phyloP scores from a whole-genome alignment of 1,284 basidiomycete species.

The Fomes fomentarius region DNA sequence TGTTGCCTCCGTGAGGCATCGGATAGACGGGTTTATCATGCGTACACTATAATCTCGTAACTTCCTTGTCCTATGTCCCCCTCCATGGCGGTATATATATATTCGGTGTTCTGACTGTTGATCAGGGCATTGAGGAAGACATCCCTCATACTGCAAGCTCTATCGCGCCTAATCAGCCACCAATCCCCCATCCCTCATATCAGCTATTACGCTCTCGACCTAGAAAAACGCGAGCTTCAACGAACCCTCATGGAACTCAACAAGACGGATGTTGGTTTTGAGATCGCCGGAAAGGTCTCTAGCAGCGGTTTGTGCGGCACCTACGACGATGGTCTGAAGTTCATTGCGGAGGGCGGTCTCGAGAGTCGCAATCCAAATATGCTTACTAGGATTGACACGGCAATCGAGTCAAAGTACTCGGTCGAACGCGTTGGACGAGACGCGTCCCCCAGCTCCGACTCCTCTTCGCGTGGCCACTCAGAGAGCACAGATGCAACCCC shows the following conservation, averaged over 20 bases:
- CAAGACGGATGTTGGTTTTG: constrained; percentile 63
- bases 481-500: constrained; percentile 37
- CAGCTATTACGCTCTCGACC: constrained; percentile 93
- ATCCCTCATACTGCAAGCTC: constrained; percentile 80
- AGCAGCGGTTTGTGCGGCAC: constrained; percentile 89
- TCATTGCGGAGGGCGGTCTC: constrained; percentile 64
- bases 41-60: too few species aligned
- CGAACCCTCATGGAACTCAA: constrained; percentile 79
- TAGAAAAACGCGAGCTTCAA: constrained; percentile 85
- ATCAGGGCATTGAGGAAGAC: constrained; percentile 87
- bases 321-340: constrained; percentile 82
- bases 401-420: constrained; percentile 21
- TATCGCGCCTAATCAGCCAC: constrained; percentile 56
- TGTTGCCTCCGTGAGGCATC: constrained; percentile 1
- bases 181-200: constrained; percentile 50
- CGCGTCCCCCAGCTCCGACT: constrained; percentile 39
- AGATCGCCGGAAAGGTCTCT: constrained; percentile 69
- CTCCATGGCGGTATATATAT: constrained; percentile 3
- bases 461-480: constrained; percentile 27
- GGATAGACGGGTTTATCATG: too few species aligned
- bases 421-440: constrained; percentile 28
- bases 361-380: constrained; percentile 25
- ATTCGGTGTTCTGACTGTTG: constrained; percentile 2
- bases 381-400: constrained; percentile 17
- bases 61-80: not conserved